A percentile compares a stretch with the other conserved stretches of the same genome.
phyloP scores from a whole-genome alignment of 768 basidiomycete genomes.

The Tubosaeta sp. region DNA sequence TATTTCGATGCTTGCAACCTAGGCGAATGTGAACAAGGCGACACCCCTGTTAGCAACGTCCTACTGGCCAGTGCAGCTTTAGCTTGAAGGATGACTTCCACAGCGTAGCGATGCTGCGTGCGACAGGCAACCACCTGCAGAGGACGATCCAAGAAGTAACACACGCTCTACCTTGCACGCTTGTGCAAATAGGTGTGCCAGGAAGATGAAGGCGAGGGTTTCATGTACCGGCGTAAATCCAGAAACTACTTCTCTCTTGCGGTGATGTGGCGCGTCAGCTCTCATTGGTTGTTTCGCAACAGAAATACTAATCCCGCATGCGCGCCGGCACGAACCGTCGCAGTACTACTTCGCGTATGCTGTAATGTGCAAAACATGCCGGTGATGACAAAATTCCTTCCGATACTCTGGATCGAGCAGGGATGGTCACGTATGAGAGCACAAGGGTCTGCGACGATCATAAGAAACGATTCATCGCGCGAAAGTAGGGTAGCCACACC shows the following conservation, averaged over 20 bases:
- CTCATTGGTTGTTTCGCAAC: background rate
- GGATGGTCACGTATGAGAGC: slow-evolving; percentile 89
- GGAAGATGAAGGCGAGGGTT: background rate
- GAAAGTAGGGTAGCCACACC: slow-evolving; percentile 47
- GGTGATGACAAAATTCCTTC: slow-evolving; percentile 58
- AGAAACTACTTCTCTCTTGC: slow-evolving; percentile 3
- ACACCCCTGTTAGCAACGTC: too few relatives aligned
- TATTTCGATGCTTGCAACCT: too few relatives aligned
- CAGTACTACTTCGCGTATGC: slow-evolving; percentile 78
- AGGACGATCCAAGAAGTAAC: background rate
- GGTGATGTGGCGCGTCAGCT: background rate
- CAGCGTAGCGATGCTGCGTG: background rate
- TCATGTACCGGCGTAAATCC: slow-evolving; percentile 15
- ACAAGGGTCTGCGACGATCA: slow-evolving; percentile 67
- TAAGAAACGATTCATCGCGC: background rate
- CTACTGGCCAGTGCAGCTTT: too few relatives aligned
- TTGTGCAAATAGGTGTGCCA: slow-evolving; percentile 6
- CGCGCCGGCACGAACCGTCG: slow-evolving; percentile 87
- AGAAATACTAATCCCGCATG: slow-evolving; percentile 67
- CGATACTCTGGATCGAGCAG: slow-evolving; percentile 58
- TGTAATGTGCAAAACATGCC: slow-evolving; percentile 70
- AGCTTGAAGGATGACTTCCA: too few relatives aligned
- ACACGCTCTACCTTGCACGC: background rate
- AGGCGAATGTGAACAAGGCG: too few relatives aligned
- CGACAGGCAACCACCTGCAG: background rate